Evolutionary conservation across 495 filamentous ascomycete genomes (phyloP), one percentile per base, ranked within the genome.

Genomic region (Lasiosphaeris hirsuta): DNA sequence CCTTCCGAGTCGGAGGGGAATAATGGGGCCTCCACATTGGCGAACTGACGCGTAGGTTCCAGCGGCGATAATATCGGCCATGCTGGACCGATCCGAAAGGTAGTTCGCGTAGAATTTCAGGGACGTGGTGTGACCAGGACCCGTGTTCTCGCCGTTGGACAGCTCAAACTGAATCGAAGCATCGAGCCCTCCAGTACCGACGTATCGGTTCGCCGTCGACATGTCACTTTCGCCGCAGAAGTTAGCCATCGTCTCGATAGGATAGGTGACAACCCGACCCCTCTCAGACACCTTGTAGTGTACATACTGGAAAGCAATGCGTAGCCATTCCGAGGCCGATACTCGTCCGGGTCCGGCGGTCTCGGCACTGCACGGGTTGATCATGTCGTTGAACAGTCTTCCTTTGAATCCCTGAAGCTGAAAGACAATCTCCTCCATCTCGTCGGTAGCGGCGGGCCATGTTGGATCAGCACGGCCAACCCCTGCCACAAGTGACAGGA

Each of bases 371-470:
- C 84, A 87, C 5, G 84, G 84, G 38, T 73, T 81, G 47, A 87
- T 78, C 17, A 76, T 73, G 42, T 77, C 75, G 48, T 77, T 74
- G 59, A 87, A 84, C 51, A 78, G 66, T 56, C 82, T 71, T 18
- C 71, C 72, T 44, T 73, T 75, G 57, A 82, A 78, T 0, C 81
- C 81, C 18, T 76, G 68, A 34, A 80, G 79, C 57, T 84, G 76
- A 60, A 79, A 81, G 71, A 85, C 77, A 54, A 86, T 81, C 68
- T 84, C 82, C 66, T 86, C 82, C 62, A 86, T 70, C 68, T 86
- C 82, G 60, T 86, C 83, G 4, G 76, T 78, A 0, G 74, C 64
- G 7, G 80, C 73, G 5, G 83, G 83, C 83, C 83, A 86, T 68
- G 82, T 86, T 37, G 80, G 80, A 56, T 78, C 75, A 7, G 79